These are phyloP conservation scores for Mortierella sp. DNA, from an alignment of 371 early-diverging fungal species.

Conservation along the genomic window DNA sequence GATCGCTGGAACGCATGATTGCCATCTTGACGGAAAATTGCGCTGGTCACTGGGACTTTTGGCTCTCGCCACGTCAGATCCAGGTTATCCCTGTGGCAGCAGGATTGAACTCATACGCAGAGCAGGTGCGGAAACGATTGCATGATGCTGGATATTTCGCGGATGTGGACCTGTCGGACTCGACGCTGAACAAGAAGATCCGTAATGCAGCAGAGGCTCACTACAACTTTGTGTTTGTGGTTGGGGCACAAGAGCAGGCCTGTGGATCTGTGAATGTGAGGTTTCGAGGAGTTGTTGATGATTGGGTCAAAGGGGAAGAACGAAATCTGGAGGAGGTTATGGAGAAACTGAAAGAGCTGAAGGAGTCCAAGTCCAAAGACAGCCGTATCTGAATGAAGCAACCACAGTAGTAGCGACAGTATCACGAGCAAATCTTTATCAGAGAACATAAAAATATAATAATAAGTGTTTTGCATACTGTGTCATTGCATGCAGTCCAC, in stretches of 20 bases:
- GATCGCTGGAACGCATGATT: constrained; percentile 98
- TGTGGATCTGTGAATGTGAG: constrained; percentile 92
- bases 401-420: neutral
- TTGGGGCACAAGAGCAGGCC: constrained; percentile 93
- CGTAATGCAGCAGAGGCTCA: constrained; percentile 82
- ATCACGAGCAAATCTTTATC: neutral
- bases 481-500: neutral
- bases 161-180: constrained; percentile 89
- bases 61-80: constrained; percentile 98
- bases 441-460: neutral
- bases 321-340: constrained; percentile 27
- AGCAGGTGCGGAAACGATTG: constrained; percentile 61
- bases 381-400: constrained; percentile 60
- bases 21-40: constrained; percentile 98
- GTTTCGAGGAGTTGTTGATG: constrained; percentile 80
- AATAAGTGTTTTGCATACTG: neutral
- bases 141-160: constrained; percentile 80
- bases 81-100: constrained; percentile 87
- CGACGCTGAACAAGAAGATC: constrained; percentile 97
- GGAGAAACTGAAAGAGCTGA: constrained; percentile 70
- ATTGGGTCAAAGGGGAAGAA: constrained; percentile 80
- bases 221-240: constrained; percentile 90
- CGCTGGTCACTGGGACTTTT: constrained; percentile 98
- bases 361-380: constrained; percentile 63
- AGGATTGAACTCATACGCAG: constrained; percentile 75